These are phyloP conservation scores for Penicillium frequentans DNA, from an alignment of 2,329 filamentous ascomycete genomes.

Conservation along the genomic window DNA sequence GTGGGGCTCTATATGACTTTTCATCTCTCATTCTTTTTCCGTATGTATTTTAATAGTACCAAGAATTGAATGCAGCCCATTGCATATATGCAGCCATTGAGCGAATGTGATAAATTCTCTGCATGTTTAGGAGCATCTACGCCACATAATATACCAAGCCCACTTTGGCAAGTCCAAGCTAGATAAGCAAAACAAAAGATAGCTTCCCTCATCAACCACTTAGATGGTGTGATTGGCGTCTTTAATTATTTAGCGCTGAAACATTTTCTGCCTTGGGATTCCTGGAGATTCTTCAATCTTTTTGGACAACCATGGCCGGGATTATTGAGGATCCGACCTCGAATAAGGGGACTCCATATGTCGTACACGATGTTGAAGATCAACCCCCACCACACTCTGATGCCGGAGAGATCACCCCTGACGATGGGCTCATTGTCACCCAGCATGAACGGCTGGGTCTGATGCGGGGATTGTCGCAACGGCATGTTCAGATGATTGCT, in stretches of 20 bases:
- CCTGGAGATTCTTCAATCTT: not conserved
- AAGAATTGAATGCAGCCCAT: not conserved
- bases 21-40: not conserved
- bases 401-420: conserved; percentile 1
- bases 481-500: conserved; percentile 47
- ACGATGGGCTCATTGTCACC: conserved; percentile 26
- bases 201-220: conserved; percentile 17
- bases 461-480: conserved; percentile 44
- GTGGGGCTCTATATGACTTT: not conserved
- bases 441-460: conserved; percentile 51
- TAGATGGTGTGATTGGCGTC: conserved; percentile 21
- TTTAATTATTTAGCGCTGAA: conserved; percentile 4
- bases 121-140: not conserved
- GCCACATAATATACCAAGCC: not conserved
- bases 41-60: not conserved
- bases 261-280: not conserved
- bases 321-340: conserved; percentile 6
- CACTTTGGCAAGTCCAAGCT: not conserved
- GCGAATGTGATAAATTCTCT: not conserved
- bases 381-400: conserved; percentile 3
- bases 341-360: conserved; percentile 15
- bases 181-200: not conserved
- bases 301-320: conserved; percentile 11
- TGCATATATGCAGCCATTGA: not conserved
- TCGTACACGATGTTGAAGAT: conserved; percentile 19